A percentile compares a stretch with the other conserved stretches of the same genome.
phyloP scores from a whole-genome alignment of 2,329 filamentous ascomycete species.

The Exophiala sp. region DNA sequence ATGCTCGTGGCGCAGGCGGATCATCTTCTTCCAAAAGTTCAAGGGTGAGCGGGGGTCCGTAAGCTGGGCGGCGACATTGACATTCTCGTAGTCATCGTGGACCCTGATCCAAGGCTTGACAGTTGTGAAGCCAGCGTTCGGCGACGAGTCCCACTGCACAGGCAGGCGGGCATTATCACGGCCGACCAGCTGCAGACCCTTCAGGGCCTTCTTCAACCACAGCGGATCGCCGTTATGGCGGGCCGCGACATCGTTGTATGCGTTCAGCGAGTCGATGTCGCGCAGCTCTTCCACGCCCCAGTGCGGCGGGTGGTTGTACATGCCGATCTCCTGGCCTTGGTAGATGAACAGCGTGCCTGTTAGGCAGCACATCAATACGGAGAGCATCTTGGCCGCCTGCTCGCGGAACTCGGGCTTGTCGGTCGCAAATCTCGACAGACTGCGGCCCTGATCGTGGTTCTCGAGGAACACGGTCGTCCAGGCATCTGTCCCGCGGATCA shows the following conservation, averaged over 20 bases:
- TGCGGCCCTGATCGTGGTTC: conserved; percentile 60
- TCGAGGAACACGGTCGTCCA: conserved; percentile 63
- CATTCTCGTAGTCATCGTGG: conserved; percentile 55
- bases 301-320: conserved; percentile 47
- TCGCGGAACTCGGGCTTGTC: conserved; percentile 48
- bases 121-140: conserved; percentile 60
- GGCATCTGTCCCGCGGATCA: conserved; percentile 48
- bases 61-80: conserved; percentile 54
- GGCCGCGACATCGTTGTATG: conserved; percentile 37
- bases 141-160: conserved; percentile 60
- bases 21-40: conserved; percentile 55
- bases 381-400: conserved; percentile 54
- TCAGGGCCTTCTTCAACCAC: conserved; percentile 44
- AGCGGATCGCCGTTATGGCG: conserved; percentile 34
- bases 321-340: conserved; percentile 54
- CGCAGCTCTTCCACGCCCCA: conserved; percentile 42
- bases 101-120: conserved; percentile 64
- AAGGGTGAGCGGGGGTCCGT: conserved; percentile 47
- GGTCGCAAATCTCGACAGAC: conserved; percentile 49
- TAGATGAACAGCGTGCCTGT: conserved; percentile 51
- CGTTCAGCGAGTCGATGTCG: conserved; percentile 35
- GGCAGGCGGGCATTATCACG: conserved; percentile 66
- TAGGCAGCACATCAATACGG: conserved; percentile 52
- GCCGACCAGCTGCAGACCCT: conserved; percentile 43
- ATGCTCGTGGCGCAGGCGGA: conserved; percentile 56